Conservation (phyloP, 2,329 filamentous ascomycete genomes). For the Colletotrichum acutatum region DNA sequence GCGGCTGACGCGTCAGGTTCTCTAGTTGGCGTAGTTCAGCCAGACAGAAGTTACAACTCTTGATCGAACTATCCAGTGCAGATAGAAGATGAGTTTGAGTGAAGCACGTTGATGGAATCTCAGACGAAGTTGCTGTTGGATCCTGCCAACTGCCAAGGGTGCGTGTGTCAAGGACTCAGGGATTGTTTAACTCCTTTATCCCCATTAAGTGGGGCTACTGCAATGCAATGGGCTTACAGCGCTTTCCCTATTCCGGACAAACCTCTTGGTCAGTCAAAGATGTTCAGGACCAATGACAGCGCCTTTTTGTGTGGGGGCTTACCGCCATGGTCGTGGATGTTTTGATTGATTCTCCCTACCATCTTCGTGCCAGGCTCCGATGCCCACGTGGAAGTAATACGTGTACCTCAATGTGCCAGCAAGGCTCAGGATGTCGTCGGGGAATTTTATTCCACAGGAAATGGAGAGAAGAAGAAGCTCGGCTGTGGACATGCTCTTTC, state of each 20-base stretch:
- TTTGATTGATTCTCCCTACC: not conserved
- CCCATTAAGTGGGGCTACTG: not conserved
- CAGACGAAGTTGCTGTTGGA: not conserved
- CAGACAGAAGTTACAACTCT: not conserved
- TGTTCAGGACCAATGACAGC: not conserved
- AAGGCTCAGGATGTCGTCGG: not conserved
- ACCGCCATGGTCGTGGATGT: not conserved
- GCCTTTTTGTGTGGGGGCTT: no score
- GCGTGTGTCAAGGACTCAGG: not conserved
- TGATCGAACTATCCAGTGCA: not conserved
- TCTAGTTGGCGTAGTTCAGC: no score
- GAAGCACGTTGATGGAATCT: not conserved
- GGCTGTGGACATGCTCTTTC: no score
- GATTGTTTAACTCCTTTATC: not conserved
- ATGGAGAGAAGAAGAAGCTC: not conserved
- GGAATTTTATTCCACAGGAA: not conserved
- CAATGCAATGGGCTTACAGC: slow-evolving; percentile 19
- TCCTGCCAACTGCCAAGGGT: not conserved
- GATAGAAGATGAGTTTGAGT: not conserved
- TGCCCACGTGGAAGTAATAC: no score
- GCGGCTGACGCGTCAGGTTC: not conserved
- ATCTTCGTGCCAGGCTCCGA: no score
- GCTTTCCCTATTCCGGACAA: not conserved
- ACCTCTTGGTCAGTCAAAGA: not conserved
- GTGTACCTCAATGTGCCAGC: not conserved